phyloP scores from a whole-genome alignment of 257 asterid genomes.

The Craterostigma plantagineum region DNA sequence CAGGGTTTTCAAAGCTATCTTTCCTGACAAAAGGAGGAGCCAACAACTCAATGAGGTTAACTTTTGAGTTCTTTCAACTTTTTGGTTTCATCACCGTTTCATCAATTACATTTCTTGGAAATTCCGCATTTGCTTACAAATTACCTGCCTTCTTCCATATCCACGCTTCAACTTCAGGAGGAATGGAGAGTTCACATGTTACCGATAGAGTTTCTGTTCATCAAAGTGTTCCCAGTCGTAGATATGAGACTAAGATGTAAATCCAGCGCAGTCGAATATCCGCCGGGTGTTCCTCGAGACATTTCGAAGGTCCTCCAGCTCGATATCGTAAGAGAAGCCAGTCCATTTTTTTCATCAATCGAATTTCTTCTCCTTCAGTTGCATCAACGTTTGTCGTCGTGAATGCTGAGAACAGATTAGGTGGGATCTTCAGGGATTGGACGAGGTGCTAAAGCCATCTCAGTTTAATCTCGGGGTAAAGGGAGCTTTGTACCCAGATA shows the following conservation, averaged over 20 bases:
- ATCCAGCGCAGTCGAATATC: constrained; percentile 54
- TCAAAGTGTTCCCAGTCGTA: constrained; percentile 47
- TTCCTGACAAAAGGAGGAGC: constrained; percentile 79
- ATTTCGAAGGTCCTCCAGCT: constrained; percentile 71
- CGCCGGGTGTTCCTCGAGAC: constrained; percentile 46
- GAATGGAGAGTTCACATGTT: constrained; percentile 95
- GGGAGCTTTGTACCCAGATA: constrained; percentile 66
- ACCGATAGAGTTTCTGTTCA: constrained; percentile 72
- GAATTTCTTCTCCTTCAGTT: too few relatives aligned
- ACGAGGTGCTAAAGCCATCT: constrained; percentile 67
- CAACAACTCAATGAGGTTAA: constrained; percentile 64
- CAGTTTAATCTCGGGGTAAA: constrained; percentile 55
- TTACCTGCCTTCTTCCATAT: background rate
- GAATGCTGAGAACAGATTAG: constrained; percentile 27
- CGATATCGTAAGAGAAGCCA: constrained; percentile 43
- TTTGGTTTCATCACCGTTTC: background rate
- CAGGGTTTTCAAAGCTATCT: constrained; percentile 77
- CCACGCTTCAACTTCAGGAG: constrained; percentile 32
- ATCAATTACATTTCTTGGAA: too few relatives aligned
- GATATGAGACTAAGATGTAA: constrained; percentile 80
- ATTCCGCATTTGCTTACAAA: too few relatives aligned
- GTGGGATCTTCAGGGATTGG: constrained; percentile 92
- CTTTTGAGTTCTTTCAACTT: too few relatives aligned
- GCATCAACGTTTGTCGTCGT: background rate
- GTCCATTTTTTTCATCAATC: background rate